Evolutionary conservation across 163 green algal species (phyloP), one percentile per base, ranked within the genome.

Genomic region (Scenedesmus sp.): DNA sequence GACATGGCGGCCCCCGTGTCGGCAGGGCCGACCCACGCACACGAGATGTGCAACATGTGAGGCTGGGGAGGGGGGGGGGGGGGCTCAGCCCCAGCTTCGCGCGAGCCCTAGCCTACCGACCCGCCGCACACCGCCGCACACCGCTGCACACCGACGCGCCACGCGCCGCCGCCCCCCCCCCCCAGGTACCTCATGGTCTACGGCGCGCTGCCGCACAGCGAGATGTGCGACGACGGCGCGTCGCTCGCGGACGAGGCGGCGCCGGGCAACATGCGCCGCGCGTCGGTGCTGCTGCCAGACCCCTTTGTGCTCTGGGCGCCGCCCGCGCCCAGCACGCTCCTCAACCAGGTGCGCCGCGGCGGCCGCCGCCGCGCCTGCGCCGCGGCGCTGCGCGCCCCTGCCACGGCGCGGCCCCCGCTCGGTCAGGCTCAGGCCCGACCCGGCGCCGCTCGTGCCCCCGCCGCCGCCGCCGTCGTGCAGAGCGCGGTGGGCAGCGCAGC

Each of bases 21-120:
- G 2, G 62, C 90, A n/a, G 92, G 92, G 13, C 67, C 78, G n/a
- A 89, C 75, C 0, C 81, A 89, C 42, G 50, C 75, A 0, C 72
- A 96, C 65, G 94, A 98, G 81, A 97, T 97, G 94, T 97, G 94
- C 84, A 97, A 97, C 86, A 83, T 97, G 70, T n/a, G n/a, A n/a
- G n/a, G n/a, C n/a, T n/a, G n/a, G n/a, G n/a, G n/a, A n/a, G n/a
- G n/a, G n/a, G n/a, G n/a, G n/a, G n/a, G 47, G 71, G 70, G 31
- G 1, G 58, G 45, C 14, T 17, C n/a, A n/a, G n/a, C n/a, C n/a
- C n/a, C n/a, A n/a, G n/a, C n/a, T n/a, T n/a, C n/a, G n/a, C n/a
- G n/a, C n/a, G n/a, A n/a, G n/a, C n/a, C n/a, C n/a, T n/a, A n/a
- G n/a, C n/a, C n/a, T n/a, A n/a, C n/a, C n/a, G n/a, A n/a, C n/a